Evolutionary conservation across 352 stramenopile genomes (phyloP), one percentile per base, ranked within the genome.

Genomic region (Phytophthora macrochlamydospora): DNA sequence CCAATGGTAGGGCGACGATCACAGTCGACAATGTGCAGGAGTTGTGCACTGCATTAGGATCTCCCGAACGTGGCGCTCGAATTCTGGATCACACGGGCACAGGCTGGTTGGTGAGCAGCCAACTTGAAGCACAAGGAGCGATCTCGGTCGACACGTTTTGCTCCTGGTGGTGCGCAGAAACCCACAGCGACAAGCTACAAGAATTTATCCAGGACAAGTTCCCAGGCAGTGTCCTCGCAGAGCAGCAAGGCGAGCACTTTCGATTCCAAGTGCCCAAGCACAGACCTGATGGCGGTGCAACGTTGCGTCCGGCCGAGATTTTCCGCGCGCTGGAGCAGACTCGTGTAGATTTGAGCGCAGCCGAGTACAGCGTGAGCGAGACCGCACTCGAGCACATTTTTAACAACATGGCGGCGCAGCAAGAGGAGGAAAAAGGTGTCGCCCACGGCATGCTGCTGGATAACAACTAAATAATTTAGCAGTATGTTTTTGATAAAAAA

Each of bases 381-480:
- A 93, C 89, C 31, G 95, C 91, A 30, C 76, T 98, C n/a, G 93
- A 98, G 69, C 83, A 96, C 63, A 95, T 98, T 60, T 98, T 98
- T 81, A 98, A 97, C 70, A 78, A 78, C 65, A 97, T 98, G 81
- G 93, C 92, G 2, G 75, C 73, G 8, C 71, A 94, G 51, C 87
- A 97, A 71, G 76, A 78, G 37, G 77, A 87, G 51, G 81, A 88
- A 24, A 24, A 24, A 24, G 18, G 18, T 24, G 18, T 24, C 18
- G 18, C 18, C 18, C 18, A 24, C 18, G 18, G 18, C 0, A 24
- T 24, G 18, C 18, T 24, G 18, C 18, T 24, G 18, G 18, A 24
- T 24, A 24, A 24, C 18, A 24, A 24, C 18, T 24, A 24, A 24
- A 24, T 24, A 24, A 24, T 0, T 24, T 24, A 24, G 18, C 18